Base-by-base conservation (phyloP, 2,329 filamentous ascomycete species). In the Arthrobotrys conoides region DNA sequence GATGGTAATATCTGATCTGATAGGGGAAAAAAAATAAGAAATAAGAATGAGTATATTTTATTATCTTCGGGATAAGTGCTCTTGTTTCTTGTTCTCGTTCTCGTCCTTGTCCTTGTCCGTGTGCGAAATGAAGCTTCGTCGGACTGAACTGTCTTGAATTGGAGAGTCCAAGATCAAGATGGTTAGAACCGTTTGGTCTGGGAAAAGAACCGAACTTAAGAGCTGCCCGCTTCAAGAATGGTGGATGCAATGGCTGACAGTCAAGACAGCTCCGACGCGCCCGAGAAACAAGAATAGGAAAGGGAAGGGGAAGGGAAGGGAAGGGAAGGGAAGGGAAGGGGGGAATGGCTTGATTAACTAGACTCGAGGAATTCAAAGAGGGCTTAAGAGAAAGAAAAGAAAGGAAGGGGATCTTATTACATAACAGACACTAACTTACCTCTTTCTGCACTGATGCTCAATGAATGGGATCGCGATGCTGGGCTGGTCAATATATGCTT, bases 1-100 rank as follows among this genome's bases (percentile, higher is more conserved):
- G 55, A 36, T 44, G 27, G 36, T 38, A 38, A 38, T 38, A 41
- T 14, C 38, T 41, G 38, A 41, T 10, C 10, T 2, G 38, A 41
- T 16, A 12, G 12, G 16, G 14, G 5, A 41, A 41, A 1, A 41
- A 12, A 5, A n/a, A 16, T 4, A 16, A 16, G 12, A 41, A 16
- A 41, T 16, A 16, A 59, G 53, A 53, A 12, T n/a, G 6, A 12
- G 22, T 10, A 27, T 61, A 44, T 44, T 61, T 61, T 61, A 44
- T 51, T 44, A 46, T 64, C 69, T 71, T 48, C 61, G 33, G 73
- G 73, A 77, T 77, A 63, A 77, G 67, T 71, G 73, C 66, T 76
- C 66, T 71, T n/a, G n/a, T n/a, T n/a, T n/a, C n/a, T n/a, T n/a
- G n/a, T n/a, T n/a, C n/a, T n/a, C n/a, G n/a, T n/a, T n/a, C n/a